Percentiles rank a stretch among this genome's conserved stretches.
phyloP scores from a whole-genome alignment of 2,329 filamentous ascomycete genomes.

The Cadophora sp. region DNA sequence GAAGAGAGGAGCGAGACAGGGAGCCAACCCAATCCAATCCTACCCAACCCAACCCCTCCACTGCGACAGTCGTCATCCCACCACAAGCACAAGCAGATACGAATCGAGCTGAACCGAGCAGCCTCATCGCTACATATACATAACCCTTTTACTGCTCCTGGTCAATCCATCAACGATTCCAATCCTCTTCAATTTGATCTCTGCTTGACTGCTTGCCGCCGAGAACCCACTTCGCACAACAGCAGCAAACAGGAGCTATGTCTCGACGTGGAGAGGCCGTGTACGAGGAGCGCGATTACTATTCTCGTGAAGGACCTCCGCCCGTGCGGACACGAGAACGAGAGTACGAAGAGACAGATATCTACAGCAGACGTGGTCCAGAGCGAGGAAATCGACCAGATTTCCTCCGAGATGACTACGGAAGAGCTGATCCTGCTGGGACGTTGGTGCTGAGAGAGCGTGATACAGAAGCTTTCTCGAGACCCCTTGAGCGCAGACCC shows the following conservation, averaged over 20 bases:
- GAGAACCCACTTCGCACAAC: not conserved
- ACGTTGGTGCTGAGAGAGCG: constrained; percentile 42
- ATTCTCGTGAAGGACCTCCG: constrained; percentile 34
- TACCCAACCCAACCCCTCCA: constrained; percentile 33
- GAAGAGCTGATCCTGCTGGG: constrained; percentile 36
- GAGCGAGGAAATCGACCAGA: constrained; percentile 39
- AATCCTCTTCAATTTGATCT: constrained; percentile 3
- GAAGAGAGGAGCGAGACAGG: not conserved
- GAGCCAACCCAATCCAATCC: constrained; percentile 11
- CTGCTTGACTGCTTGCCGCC: not conserved
- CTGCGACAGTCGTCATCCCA: constrained; percentile 35
- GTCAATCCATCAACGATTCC: constrained; percentile 2
- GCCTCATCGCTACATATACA: constrained; percentile 30
- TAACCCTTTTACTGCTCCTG: constrained; percentile 17
- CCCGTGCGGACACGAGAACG: constrained; percentile 38
- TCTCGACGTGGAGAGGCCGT: constrained; percentile 29
- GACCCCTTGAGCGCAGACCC: constrained; percentile 40
- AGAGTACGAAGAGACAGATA: constrained; percentile 41
- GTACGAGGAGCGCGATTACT: constrained; percentile 40
- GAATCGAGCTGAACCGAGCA: constrained; percentile 19
- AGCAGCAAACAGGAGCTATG: constrained; percentile 14
- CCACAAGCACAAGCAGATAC: constrained; percentile 18
- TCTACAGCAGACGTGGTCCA: constrained; percentile 36
- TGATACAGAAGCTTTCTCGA: constrained; percentile 37
- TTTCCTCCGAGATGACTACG: constrained; percentile 43